Conservation (phyloP, 768 basidiomycete genomes). For the Mycena albidolilacea region DNA sequence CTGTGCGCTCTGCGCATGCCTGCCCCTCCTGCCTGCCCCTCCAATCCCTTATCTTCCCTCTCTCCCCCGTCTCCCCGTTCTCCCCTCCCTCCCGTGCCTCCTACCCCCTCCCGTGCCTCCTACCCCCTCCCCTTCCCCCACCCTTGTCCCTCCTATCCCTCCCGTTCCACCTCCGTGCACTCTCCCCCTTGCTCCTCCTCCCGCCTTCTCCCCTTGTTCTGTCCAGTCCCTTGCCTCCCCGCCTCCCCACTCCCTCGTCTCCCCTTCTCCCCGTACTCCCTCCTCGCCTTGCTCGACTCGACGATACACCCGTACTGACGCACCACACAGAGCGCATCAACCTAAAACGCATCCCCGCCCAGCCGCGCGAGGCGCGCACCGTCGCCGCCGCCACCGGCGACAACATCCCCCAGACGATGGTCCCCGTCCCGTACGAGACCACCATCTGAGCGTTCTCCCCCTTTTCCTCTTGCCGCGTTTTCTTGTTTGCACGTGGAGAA, state of each 20-base stretch:
- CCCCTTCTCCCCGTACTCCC: too few relatives aligned
- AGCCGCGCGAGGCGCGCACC: conserved; percentile 84
- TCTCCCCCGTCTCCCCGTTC: conserved; percentile 37
- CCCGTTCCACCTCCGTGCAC: not conserved
- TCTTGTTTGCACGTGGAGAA: too few relatives aligned
- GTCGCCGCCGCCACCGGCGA: conserved; percentile 70
- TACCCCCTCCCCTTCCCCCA: not conserved
- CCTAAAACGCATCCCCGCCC: conserved; percentile 88
- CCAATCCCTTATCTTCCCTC: too few relatives aligned
- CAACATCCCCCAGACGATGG: conserved; percentile 94
- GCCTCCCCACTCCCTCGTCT: too few relatives aligned
- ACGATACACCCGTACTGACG: not conserved
- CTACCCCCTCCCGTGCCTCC: not conserved
- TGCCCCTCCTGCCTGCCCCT: too few relatives aligned
- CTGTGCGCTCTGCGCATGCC: too few relatives aligned
- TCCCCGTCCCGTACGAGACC: conserved; percentile 95
- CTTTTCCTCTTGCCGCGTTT: too few relatives aligned
- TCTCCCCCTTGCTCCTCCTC: not conserved
- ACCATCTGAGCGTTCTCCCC: conserved; percentile 71
- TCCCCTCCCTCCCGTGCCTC: not conserved
- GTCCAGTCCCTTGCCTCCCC: too few relatives aligned
- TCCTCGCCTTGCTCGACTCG: not conserved
- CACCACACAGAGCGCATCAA: conserved; percentile 75
- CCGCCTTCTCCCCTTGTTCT: too few relatives aligned
- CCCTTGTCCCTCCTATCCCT: not conserved